phyloP scores from a whole-genome alignment of 345 rosid species.

The Arabis hirsuta region DNA sequence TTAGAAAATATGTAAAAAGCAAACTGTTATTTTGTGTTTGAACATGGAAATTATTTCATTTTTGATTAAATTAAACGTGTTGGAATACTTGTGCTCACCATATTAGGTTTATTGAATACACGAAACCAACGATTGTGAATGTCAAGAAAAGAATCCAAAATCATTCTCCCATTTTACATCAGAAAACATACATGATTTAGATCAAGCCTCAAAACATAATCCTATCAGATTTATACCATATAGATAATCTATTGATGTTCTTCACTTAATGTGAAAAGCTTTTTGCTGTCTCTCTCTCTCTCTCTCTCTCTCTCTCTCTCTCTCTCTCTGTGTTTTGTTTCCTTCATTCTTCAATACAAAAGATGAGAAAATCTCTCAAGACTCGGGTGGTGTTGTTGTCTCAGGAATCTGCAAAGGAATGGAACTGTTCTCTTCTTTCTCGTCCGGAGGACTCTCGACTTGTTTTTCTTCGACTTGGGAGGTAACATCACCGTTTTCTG shows the following conservation, averaged over 20 bases:
- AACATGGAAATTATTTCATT: neutral
- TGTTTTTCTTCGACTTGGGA: constrained; percentile 45
- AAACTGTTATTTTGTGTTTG: neutral
- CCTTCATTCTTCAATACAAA: neutral
- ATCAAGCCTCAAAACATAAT: constrained; percentile 19
- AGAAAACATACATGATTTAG: neutral
- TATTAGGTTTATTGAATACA: neutral
- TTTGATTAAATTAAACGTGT: neutral
- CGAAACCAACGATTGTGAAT: constrained; percentile 6
- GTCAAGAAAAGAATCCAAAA: neutral
- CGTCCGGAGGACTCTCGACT: constrained; percentile 36
- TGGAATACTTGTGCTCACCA: neutral
- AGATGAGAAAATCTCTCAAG: constrained; percentile 24
- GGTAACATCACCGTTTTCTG: constrained; percentile 60
- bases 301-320: neutral
- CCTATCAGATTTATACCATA: constrained; percentile 9
- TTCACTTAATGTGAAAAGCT: neutral
- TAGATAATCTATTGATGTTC: constrained; percentile 7
- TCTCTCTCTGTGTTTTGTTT: neutral
- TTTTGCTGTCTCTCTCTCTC: neutral
- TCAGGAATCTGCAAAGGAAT: constrained; percentile 23
- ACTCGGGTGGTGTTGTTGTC: constrained; percentile 35
- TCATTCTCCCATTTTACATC: neutral
- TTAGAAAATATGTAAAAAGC: too few relatives aligned
- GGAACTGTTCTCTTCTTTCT: constrained; percentile 37